Conservation (phyloP, 257 asterid species). For the Salvia hispanica region DNA sequence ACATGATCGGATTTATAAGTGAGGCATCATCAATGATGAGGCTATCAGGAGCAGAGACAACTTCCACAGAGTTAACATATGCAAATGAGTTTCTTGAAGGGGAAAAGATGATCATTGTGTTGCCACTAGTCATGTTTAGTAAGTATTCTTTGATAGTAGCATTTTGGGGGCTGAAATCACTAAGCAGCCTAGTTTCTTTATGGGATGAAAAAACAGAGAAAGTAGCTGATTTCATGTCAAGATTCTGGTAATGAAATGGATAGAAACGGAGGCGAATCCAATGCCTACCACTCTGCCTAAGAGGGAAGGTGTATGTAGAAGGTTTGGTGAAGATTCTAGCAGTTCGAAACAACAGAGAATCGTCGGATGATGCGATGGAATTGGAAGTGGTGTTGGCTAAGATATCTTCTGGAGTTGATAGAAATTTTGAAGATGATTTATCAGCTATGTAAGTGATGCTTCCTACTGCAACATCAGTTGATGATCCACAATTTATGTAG, state of each 20-base stretch:
- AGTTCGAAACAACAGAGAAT: slow-evolving; percentile 44
- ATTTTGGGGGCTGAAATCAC: slow-evolving; percentile 46
- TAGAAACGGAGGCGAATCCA: slow-evolving; percentile 62
- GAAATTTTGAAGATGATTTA: slow-evolving; percentile 46
- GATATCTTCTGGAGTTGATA: slow-evolving; percentile 46
- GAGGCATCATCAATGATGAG: slow-evolving; percentile 63
- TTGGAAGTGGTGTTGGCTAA: slow-evolving; percentile 41
- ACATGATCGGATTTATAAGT: slow-evolving; percentile 42
- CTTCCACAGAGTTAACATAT: slow-evolving; percentile 66
- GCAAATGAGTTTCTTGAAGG: slow-evolving; percentile 59
- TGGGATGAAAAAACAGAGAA: slow-evolving; percentile 57
- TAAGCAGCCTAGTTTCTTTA: slow-evolving; percentile 32
- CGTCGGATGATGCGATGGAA: slow-evolving; percentile 37
- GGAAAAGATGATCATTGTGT: slow-evolving; percentile 49
- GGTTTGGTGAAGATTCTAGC: slow-evolving; percentile 56
- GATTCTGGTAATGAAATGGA: slow-evolving; percentile 47
- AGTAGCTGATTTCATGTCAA: slow-evolving; percentile 47
- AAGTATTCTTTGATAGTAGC: slow-evolving; percentile 56
- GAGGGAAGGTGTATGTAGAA: slow-evolving; percentile 55
- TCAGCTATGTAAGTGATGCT: slow-evolving; percentile 50
- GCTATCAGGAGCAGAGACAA: slow-evolving; percentile 61
- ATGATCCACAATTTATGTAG: slow-evolving; percentile 63
- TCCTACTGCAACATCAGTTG: slow-evolving; percentile 50
- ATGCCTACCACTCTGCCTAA: slow-evolving; percentile 47
- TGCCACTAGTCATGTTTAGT: slow-evolving; percentile 45